Percentiles rank a stretch among this genome's conserved stretches.
phyloP scores from a whole-genome alignment of 2,329 filamentous ascomycete species.

The Eurotiales sp. region DNA sequence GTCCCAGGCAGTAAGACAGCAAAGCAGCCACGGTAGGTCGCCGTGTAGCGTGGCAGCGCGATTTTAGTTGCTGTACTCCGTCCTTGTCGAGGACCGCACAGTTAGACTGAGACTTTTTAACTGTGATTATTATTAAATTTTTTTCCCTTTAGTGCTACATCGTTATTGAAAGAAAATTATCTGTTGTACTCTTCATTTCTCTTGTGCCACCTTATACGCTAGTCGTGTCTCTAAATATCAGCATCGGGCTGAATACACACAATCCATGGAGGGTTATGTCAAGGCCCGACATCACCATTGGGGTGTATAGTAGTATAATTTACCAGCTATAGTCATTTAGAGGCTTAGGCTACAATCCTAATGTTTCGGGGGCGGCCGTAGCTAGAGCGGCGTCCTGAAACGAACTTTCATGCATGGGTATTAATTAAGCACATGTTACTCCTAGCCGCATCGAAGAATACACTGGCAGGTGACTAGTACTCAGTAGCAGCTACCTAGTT shows the following conservation, averaged over 20 bases:
- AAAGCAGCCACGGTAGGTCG: not conserved
- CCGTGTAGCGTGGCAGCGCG: slow-evolving; percentile 2
- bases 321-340: no score
- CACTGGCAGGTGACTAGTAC: not conserved
- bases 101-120: no score
- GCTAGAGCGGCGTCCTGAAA: no score
- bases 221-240: no score
- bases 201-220: not conserved
- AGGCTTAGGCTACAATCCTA: no score
- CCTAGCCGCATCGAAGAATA: not conserved
- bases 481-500: not conserved
- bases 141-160: not conserved
- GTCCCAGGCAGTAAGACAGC: not conserved
- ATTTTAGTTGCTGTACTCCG: not conserved
- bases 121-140: no score
- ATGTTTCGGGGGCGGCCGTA: no score
- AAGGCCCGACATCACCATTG: no score
- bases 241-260: not conserved
- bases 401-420: not conserved
- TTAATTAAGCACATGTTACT: no score
- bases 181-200: not conserved
- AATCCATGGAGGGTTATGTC: no score
- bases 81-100: not conserved
- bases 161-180: no score
- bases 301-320: no score